phyloP scores from a whole-genome alignment of 2,329 filamentous ascomycete genomes.

The Leptoxyphium fumago region DNA sequence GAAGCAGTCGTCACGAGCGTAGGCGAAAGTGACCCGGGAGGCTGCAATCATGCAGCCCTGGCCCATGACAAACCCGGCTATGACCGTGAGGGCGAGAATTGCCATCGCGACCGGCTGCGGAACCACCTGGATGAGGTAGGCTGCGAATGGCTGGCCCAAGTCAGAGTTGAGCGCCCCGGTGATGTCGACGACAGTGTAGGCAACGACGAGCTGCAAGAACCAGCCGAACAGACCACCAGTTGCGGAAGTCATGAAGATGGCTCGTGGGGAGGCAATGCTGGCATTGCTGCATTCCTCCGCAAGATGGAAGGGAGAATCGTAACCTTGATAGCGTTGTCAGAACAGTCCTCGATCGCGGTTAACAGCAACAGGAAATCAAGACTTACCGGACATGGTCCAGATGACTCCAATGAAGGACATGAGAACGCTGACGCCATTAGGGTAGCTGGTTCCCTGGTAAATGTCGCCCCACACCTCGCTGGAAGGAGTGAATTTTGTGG shows the following conservation, averaged over 20 bases:
- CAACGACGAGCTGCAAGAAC: constrained; percentile 59
- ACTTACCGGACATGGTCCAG: constrained; percentile 41
- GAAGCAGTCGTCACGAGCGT: constrained; percentile 37
- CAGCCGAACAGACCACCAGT: constrained; percentile 55
- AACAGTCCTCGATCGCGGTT: neutral
- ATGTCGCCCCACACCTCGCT: constrained; percentile 51
- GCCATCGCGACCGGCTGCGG: constrained; percentile 45
- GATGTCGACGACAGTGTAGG: constrained; percentile 56
- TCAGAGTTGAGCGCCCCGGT: constrained; percentile 42
- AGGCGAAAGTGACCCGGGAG: constrained; percentile 40
- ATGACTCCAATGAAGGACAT: constrained; percentile 44
- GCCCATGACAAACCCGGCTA: constrained; percentile 57
- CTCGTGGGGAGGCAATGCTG: constrained; percentile 38
- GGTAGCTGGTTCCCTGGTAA: constrained; percentile 51
- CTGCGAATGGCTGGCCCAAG: constrained; percentile 55
- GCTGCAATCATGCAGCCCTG: constrained; percentile 46
- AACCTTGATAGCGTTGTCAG: constrained; percentile 18
- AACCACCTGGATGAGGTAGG: constrained; percentile 52
- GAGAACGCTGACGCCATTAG: constrained; percentile 42
- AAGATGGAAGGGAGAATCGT: constrained; percentile 33
- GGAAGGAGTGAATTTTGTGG: constrained; percentile 42
- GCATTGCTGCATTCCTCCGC: constrained; percentile 39
- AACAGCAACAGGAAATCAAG: neutral
- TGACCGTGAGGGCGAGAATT: constrained; percentile 50
- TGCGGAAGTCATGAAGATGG: constrained; percentile 47